Evolutionary conservation across 1,139 yeast genomes (phyloP).

Genomic region (Hansenula lynferdii): DNA sequence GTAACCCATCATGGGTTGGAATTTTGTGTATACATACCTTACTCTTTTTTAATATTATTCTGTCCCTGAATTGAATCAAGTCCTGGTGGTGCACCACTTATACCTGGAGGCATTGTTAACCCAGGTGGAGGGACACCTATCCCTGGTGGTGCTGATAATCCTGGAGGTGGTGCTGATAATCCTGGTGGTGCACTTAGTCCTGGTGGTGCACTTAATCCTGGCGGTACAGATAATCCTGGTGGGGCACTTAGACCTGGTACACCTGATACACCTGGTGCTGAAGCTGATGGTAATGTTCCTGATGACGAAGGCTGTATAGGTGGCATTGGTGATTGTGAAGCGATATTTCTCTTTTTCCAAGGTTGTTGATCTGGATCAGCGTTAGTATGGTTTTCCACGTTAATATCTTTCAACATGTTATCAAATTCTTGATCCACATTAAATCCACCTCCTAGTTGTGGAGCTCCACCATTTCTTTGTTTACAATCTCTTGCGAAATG

Average conservation of each 20-base stretch:
- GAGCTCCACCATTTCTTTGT: constrained; percentile 22
- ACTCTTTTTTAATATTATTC: background rate
- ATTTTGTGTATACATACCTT: background rate
- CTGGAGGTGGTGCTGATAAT: constrained; percentile 13
- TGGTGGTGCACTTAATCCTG: constrained; percentile 23
- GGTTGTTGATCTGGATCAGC: constrained; percentile 12
- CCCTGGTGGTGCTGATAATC: constrained; percentile 10
- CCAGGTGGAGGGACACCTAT: constrained; percentile 16
- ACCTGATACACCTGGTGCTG: constrained; percentile 9
- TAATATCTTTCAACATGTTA: constrained; percentile 45
- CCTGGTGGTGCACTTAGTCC: constrained; percentile 11
- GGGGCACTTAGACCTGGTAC: constrained; percentile 21
- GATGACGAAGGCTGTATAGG: constrained; percentile 6
- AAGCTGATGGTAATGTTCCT: constrained; percentile 5
- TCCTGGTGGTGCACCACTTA: constrained; percentile 13
- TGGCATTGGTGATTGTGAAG: constrained; percentile 9
- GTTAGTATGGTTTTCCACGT: constrained; percentile 24
- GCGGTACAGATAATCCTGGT: constrained; percentile 23
- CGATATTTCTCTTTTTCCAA: constrained; percentile 18
- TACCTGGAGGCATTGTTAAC: background rate
- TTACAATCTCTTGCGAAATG: constrained; percentile 89
- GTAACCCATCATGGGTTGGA: background rate
- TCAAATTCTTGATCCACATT: constrained; percentile 41
- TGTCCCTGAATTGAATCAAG: constrained; percentile 24
- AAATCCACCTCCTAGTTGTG: constrained; percentile 8